phyloP scores from a whole-genome alignment of 805 yeast species.

The Wickerhamiella occidentalis region DNA sequence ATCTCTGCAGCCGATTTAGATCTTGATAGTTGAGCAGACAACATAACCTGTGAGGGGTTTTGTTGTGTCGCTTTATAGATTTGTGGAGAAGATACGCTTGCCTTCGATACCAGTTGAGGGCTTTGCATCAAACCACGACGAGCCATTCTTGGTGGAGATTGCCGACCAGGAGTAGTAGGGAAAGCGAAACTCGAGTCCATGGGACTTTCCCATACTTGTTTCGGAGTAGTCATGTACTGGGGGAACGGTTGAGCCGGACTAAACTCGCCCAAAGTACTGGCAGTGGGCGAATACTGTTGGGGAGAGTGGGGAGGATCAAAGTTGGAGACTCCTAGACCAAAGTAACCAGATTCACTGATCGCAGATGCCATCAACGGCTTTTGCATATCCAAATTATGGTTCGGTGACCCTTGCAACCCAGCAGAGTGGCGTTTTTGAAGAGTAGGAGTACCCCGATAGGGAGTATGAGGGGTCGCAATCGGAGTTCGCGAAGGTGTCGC shows the following conservation, averaged over 20 bases:
- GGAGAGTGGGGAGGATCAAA: constrained; percentile 6
- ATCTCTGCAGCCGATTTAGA: constrained; percentile 7
- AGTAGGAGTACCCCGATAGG: background rate
- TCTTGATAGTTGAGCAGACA: background rate
- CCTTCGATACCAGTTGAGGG: constrained; percentile 7
- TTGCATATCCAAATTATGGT: constrained; percentile 3
- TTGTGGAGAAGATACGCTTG: background rate
- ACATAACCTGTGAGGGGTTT: background rate
- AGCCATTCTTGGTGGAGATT: background rate
- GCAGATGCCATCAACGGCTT: constrained; percentile 10
- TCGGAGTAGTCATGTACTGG: constrained; percentile 5
- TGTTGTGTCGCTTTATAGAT: background rate
- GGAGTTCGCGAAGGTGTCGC: background rate
- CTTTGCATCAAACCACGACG: constrained; percentile 11
- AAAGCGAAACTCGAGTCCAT: constrained; percentile 2
- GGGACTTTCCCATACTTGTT: constrained; percentile 7
- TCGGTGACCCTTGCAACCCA: constrained; percentile 5
- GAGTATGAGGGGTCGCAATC: constrained; percentile 1
- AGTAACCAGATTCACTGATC: constrained; percentile 1
- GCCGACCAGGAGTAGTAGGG: constrained; percentile 1
- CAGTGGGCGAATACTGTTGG: background rate
- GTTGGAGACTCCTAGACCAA: constrained; percentile 1
- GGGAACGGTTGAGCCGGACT: constrained; percentile 10
- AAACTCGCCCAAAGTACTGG: constrained; percentile 6
- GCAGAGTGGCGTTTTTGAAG: constrained; percentile 7